A percentile compares a stretch with the other conserved stretches of the same genome.
Conservation (phyloP, 1,284 basidiomycete species). For the Cutaneotrichosporon mucoides region DNA sequence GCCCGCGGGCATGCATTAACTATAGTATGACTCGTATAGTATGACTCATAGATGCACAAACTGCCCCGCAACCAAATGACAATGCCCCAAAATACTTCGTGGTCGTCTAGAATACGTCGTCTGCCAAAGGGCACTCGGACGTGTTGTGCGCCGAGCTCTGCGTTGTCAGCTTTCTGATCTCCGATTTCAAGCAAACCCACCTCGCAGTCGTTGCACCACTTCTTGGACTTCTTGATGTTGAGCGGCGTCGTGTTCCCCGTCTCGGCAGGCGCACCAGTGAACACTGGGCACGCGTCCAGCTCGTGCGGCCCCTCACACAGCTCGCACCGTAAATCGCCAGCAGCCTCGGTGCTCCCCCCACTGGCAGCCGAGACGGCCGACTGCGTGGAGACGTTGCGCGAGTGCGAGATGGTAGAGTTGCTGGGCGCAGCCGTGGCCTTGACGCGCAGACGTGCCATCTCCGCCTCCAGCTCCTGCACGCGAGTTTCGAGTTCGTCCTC, state of each 20-base stretch:
- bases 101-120: constrained; percentile 21
- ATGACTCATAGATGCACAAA: background rate
- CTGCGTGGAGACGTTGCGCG: constrained; percentile 3
- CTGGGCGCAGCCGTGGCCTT: background rate
- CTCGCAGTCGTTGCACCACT: constrained; percentile 49
- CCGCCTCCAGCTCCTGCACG: constrained; percentile 62
- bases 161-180: background rate
- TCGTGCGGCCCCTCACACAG: constrained; percentile 48
- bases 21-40: background rate
- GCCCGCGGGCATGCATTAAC: no score
- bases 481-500: constrained; percentile 91
- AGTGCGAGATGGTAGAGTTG: background rate
- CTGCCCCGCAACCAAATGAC: background rate
- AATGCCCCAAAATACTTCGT: background rate
- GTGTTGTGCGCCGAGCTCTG: constrained; percentile 46
- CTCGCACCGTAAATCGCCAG: constrained; percentile 28
- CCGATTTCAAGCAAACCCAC: constrained; percentile 22
- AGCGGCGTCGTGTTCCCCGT: constrained; percentile 15
- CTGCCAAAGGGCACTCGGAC: constrained; percentile 45
- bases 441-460: constrained; percentile 18
- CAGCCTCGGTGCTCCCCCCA: background rate
- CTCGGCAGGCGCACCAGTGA: constrained; percentile 32
- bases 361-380: constrained; percentile 4
- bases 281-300: constrained; percentile 47
- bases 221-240: constrained; percentile 26